Base-by-base conservation (phyloP, 2,329 filamentous ascomycete species). In the Helminthosporium solani region DNA sequence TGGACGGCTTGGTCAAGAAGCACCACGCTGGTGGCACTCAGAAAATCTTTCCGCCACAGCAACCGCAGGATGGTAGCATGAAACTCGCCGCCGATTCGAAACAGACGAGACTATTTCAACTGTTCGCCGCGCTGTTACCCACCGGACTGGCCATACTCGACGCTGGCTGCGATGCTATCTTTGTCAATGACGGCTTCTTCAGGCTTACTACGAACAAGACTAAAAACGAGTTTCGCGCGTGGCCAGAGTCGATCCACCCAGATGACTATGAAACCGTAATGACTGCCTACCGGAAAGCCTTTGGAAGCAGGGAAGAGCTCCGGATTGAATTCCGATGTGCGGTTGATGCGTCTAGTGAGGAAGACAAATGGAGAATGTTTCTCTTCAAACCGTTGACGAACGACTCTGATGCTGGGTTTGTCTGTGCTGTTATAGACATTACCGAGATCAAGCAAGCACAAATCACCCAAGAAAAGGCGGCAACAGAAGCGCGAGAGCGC, bases 181-280 rank as follows among this genome's bases (percentile, higher is more conserved):
- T 75, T 40, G 74, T 76, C 11, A 76, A 76, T 40, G 69, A 74
- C 41, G 66, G 68, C 38, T 76, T 75, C 51, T 75, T 73, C 53
- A 62, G 68, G 18, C 60, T 76, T n/a, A 76, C 74, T 0, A 75
- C 72, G 0, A 71, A 73, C 45, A 64, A 64, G 28, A 60, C 64
- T 16, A 59, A 64, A 0, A 67, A 72, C 21, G 64, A 67, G 1
- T 76, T 76, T 45, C 72, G 64, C 11, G 66, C 70, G 3, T 76
- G 73, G 73, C 73, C 73, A 0, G 70, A 75, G 42, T 74, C 70
- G 33, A 76, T 76, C 23, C 70, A 75, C 49, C 64, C 68, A 0
- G 61, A 68, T 8, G 73, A 76, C 42, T 73, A 75, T 38, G 72
- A 74, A 3, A 56, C 70, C 8, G 73, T 76, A 20, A 74, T 76